Evolutionary conservation across 2,329 filamentous ascomycete genomes (phyloP).

Genomic region (Paecilomyces formosus): DNA sequence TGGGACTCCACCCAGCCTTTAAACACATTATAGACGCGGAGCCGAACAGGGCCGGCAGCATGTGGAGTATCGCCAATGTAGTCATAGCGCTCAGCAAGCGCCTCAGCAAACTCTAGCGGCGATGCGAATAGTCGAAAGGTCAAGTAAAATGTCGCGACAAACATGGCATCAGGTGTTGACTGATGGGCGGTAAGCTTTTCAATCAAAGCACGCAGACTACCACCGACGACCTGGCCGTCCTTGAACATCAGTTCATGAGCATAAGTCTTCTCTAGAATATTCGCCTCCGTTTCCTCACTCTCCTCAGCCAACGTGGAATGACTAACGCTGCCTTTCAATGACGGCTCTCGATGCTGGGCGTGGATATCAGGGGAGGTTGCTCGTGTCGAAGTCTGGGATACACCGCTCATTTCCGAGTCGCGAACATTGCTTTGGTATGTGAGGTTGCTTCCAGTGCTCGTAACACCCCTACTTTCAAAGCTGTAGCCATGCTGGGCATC

Average conservation of each 20-base stretch:
- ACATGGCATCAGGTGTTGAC: constrained; percentile 82
- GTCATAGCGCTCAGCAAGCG: constrained; percentile 84
- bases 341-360: constrained; percentile 50
- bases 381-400: constrained; percentile 77
- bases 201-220: constrained; percentile 82
- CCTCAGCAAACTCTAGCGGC: constrained; percentile 68
- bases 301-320: constrained; percentile 63
- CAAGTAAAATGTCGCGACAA: constrained; percentile 90
- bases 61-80: constrained; percentile 74
- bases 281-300: constrained; percentile 69
- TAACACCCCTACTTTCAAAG: constrained; percentile 61
- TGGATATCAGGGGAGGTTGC: constrained; percentile 75
- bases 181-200: constrained; percentile 91
- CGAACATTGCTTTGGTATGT: constrained; percentile 66
- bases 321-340: constrained; percentile 62
- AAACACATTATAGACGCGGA: constrained; percentile 92
- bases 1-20: constrained; percentile 97
- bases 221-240: constrained; percentile 89
- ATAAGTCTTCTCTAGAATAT: constrained; percentile 83
- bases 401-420: constrained; percentile 70
- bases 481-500: constrained; percentile 36
- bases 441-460: constrained; percentile 69
- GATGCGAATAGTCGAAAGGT: constrained; percentile 92
- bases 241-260: constrained; percentile 92
- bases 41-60: constrained; percentile 70